Conservation (phyloP, 139 green algal genomes). For the Mesotaenium endlicherianum region DNA sequence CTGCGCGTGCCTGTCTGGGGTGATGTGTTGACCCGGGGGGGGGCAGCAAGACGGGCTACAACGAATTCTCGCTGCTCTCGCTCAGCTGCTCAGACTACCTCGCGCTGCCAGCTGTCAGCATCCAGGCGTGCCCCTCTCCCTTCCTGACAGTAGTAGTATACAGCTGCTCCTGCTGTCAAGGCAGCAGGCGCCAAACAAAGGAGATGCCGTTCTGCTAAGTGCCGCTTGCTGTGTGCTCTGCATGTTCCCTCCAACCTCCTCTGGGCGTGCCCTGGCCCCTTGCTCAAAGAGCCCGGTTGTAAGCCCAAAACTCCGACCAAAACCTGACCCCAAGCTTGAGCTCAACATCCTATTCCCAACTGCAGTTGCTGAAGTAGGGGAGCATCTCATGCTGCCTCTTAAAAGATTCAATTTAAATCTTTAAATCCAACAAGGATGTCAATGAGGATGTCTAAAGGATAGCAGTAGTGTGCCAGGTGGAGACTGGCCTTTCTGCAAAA, state of each 20-base stretch:
- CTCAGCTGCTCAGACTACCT: conserved; percentile 76
- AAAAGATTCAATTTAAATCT: too few species aligned
- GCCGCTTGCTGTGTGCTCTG: too few species aligned
- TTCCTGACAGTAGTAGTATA: too few species aligned
- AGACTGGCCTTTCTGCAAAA: too few species aligned
- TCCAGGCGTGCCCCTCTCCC: neutral
- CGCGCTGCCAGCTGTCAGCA: conserved; percentile 54
- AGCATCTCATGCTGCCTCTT: too few species aligned
- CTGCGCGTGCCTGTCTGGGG: too few species aligned
- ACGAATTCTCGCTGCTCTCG: conserved; percentile 73
- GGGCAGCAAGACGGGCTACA: conserved; percentile 54
- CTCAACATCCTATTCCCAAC: too few species aligned
- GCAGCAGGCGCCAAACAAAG: neutral
- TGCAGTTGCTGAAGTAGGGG: too few species aligned
- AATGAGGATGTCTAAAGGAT: neutral
- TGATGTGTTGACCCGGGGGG: neutral
- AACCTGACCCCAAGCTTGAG: too few species aligned
- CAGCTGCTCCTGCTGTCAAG: neutral
- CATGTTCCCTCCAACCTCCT: neutral
- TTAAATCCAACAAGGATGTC: too few species aligned
- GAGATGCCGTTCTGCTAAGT: neutral
- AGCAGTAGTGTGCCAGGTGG: neutral
- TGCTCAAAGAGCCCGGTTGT: too few species aligned
- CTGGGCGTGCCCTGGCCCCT: neutral
- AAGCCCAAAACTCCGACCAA: too few species aligned